phyloP scores from a whole-genome alignment of 1,139 yeast species.

The Kurtzmaniella quercitrusa region DNA sequence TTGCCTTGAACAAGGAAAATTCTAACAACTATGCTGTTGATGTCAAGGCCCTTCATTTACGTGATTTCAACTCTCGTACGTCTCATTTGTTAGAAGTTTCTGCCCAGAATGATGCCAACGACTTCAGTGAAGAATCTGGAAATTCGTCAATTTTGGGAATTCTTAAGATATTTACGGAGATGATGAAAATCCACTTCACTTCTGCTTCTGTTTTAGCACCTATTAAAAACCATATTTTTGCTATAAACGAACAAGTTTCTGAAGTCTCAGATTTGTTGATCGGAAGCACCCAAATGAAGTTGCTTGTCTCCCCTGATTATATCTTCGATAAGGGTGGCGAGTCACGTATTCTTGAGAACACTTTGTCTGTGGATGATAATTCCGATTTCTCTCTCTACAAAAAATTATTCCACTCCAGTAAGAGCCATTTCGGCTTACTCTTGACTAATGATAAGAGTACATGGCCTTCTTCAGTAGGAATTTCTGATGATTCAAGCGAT shows the following conservation, averaged over 20 bases:
- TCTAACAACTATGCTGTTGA: slow-evolving; percentile 20
- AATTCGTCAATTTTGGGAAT: slow-evolving; percentile 49
- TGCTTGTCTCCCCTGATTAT: not conserved
- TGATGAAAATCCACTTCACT: slow-evolving; percentile 45
- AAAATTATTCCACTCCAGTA: slow-evolving; percentile 21
- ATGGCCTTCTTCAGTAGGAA: not conserved
- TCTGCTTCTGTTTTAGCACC: slow-evolving; percentile 54
- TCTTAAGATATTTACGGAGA: slow-evolving; percentile 49
- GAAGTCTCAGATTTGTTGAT: slow-evolving; percentile 22
- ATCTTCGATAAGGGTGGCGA: not conserved
- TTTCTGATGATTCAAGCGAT: not conserved
- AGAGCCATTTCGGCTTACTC: slow-evolving; percentile 30
- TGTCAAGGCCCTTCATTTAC: slow-evolving; percentile 52
- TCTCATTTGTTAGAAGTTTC: slow-evolving; percentile 68
- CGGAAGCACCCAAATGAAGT: slow-evolving; percentile 18
- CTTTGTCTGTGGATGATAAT: slow-evolving; percentile 13
- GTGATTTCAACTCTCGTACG: slow-evolving; percentile 61
- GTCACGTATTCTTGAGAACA: slow-evolving; percentile 3
- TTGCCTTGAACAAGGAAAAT: slow-evolving; percentile 9
- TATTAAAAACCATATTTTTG: slow-evolving; percentile 23
- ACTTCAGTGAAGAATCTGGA: slow-evolving; percentile 28
- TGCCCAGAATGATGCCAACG: slow-evolving; percentile 14
- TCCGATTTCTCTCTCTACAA: slow-evolving; percentile 19
- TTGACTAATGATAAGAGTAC: slow-evolving; percentile 14
- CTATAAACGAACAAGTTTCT: slow-evolving; percentile 29